Percentiles rank a stretch among this genome's conserved stretches.
These are phyloP conservation scores for Arabidopsis hybrid DNA, from an alignment of 441 rosid species.

Conservation along the genomic window DNA sequence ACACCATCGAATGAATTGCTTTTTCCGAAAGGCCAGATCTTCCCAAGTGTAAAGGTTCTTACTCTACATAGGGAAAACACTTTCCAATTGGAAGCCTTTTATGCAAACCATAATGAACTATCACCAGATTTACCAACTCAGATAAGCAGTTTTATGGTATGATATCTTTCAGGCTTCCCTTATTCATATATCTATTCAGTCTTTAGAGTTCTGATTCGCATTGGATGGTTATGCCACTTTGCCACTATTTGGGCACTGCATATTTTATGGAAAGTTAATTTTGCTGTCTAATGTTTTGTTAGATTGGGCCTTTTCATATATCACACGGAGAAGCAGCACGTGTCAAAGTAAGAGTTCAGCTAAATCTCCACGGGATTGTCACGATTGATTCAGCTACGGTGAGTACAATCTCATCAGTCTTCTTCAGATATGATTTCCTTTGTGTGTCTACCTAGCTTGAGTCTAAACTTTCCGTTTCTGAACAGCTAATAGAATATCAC, in stretches of 20 bases:
- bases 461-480: constrained; percentile 32
- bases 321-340: constrained; percentile 53
- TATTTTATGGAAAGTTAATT: constrained; percentile 20
- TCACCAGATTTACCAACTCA: constrained; percentile 49
- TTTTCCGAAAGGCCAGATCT: constrained; percentile 65
- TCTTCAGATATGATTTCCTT: constrained; percentile 24
- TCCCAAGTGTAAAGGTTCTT: constrained; percentile 70
- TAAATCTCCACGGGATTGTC: constrained; percentile 72
- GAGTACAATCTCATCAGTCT: constrained; percentile 39
- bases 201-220: constrained; percentile 2
- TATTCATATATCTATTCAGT: constrained; percentile 6
- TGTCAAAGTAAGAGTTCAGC: constrained; percentile 66
- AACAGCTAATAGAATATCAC: constrained; percentile 53
- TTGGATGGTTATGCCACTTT: constrained; percentile 9
- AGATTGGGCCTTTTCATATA: constrained; percentile 69
- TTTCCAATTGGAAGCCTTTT: constrained; percentile 64
- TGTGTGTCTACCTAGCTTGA: constrained; percentile 18
- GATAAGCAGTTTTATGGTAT: constrained; percentile 63
- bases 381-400: constrained; percentile 66
- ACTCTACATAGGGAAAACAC: constrained; percentile 55
- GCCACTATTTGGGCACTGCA: background rate
- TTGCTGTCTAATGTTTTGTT: constrained; percentile 43
- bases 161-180: constrained; percentile 33
- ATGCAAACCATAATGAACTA: constrained; percentile 55
- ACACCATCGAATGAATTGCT: constrained; percentile 55